Base-by-base conservation (phyloP, 2,329 filamentous ascomycete genomes). In the Ploettnerulaceae sp. region DNA sequence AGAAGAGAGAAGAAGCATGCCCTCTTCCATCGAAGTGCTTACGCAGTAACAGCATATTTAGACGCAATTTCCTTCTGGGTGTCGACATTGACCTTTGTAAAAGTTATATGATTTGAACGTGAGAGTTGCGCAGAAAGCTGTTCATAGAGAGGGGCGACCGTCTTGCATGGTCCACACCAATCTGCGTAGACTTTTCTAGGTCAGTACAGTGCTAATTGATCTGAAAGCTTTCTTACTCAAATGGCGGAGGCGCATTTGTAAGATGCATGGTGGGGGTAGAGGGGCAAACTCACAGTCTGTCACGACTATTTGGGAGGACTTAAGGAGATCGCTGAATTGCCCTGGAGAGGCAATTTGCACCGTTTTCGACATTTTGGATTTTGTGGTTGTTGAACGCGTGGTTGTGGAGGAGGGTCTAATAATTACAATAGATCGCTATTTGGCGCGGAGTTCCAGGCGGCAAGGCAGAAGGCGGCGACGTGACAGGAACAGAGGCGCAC, bases 11-110 rank as follows among this genome's bases (percentile, higher is more conserved):
- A 8, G 17, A 3, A 14, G 4, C 14, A 33, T 33, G 4, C 17
- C 5, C 21, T 25, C 8, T 35, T 5, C 5, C 9, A 42, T 14
- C 31, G 18, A 14, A 7, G 34, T 32, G 66, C 76, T 58, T 69
- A 82, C 68, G 79, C 77, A 15, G 80, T 82, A 61, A 97, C 75
- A 54, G 73, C 72, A 69, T 95, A 93, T 56, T 81, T 79, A 50
- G 77, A 64, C 12, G 86, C 80, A 53, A 97, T 79, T 28, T 87
- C 81, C 60, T 80, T 73, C 64, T 93, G 85, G 40, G 75, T 67
- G 57, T 95, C 89, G 51, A 81, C 84, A 72, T 97, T 83, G 70
- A 96, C 77, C 71, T 93, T 95, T 65, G 81, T 81, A 66, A 97
- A 96, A 25, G 83, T 86, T 58, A 95, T 82, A 55, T 77, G 72